Conservation (phyloP, 345 rosid species). For the Syzygium oleosum region DNA sequence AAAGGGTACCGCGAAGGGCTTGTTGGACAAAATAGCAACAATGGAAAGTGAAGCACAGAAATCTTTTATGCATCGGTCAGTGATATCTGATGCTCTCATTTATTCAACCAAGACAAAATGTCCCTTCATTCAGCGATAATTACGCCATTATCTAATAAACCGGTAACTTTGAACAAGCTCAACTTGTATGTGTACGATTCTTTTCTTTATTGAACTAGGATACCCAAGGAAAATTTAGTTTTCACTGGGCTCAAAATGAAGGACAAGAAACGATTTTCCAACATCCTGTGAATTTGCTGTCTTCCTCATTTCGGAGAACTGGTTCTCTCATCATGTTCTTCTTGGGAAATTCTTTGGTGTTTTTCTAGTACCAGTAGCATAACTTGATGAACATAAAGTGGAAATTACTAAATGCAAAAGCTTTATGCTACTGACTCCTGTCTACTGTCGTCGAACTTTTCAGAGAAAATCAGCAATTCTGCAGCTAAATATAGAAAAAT, state of each 20-base stretch:
- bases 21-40: slow-evolving; percentile 68
- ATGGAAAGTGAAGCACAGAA: slow-evolving; percentile 94
- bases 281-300: not conserved
- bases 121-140: not conserved
- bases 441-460: not conserved
- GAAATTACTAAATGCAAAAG: not conserved
- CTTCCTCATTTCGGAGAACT: not conserved
- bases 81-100: slow-evolving; percentile 10
- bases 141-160: not conserved
- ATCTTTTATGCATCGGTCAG: slow-evolving; percentile 98
- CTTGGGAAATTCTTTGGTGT: not conserved
- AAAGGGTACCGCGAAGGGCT: slow-evolving; percentile 64
- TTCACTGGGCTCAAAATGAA: not conserved
- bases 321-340: not conserved
- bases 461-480: not conserved
- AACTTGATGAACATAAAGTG: not conserved
- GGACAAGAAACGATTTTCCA: not conserved
- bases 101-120: not conserved
- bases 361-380: not conserved
- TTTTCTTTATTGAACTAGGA: not conserved
- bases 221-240: not conserved
- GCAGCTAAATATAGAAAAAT: not conserved
- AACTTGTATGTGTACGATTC: not conserved
- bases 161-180: not conserved
- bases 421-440: not conserved